Evolutionary conservation across 305 asterid species (phyloP).

Genomic region (Fraxinus paxiana): DNA sequence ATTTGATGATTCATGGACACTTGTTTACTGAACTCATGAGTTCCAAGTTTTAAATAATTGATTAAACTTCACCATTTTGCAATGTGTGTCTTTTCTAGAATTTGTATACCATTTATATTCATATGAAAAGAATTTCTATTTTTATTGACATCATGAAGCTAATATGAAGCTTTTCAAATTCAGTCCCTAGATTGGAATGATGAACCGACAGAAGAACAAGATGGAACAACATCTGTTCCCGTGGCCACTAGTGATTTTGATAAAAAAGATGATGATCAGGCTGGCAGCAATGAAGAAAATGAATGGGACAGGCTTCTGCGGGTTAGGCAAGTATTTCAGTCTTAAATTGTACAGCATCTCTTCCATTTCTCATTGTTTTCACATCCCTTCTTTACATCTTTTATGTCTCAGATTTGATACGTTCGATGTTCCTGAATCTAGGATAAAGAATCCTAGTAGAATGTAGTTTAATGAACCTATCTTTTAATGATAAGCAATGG

Average conservation of each 20-base stretch:
- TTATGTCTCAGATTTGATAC: slow-evolving; percentile 3
- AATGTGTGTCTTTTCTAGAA: not conserved
- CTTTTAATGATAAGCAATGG: not conserved
- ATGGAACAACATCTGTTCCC: slow-evolving; percentile 41
- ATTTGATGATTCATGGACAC: not conserved
- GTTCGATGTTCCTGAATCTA: not conserved
- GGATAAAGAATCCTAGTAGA: not conserved
- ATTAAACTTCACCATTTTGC: not conserved
- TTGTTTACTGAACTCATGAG: not conserved
- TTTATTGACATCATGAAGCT: not conserved
- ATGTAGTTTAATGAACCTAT: not conserved
- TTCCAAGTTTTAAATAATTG: not conserved
- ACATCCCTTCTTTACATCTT: not conserved
- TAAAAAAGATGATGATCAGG: slow-evolving; percentile 53
- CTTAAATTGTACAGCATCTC: not conserved
- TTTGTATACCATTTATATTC: not conserved
- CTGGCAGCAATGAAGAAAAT: slow-evolving; percentile 55
- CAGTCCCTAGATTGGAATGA: slow-evolving; percentile 90
- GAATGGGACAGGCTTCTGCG: slow-evolving; percentile 98
- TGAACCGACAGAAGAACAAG: slow-evolving; percentile 71
- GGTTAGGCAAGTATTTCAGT: slow-evolving; percentile 54
- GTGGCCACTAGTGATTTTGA: slow-evolving; percentile 44
- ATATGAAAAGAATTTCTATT: not conserved
- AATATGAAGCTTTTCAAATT: not conserved
- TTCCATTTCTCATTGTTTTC: not conserved